Evolutionary conservation across 257 asterid species (phyloP).

Genomic region (Apocynum venetum): DNA sequence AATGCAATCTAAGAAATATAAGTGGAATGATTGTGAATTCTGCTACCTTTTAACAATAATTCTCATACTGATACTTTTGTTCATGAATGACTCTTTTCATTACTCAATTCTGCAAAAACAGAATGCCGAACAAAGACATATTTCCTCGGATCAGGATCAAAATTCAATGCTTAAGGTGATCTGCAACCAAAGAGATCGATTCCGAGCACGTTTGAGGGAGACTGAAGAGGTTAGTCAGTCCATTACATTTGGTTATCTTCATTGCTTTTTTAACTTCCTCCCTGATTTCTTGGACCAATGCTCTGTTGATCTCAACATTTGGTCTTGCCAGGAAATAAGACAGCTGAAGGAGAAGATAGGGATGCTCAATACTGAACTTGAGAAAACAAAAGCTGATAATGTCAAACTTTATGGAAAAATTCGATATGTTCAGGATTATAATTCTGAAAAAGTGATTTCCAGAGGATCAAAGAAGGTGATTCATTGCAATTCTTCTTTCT

Average conservation of each 20-base stretch:
- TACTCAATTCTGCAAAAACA: constrained; percentile 21
- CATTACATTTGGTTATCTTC: not conserved
- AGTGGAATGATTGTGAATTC: not conserved
- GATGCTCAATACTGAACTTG: constrained; percentile 71
- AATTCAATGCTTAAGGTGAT: constrained; percentile 98
- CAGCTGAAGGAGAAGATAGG: constrained; percentile 89
- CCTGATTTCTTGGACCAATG: constrained; percentile 7
- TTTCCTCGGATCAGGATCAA: constrained; percentile 75
- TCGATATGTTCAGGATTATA: constrained; percentile 97
- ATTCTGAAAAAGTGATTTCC: constrained; percentile 89
- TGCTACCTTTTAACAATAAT: not conserved
- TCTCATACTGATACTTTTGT: not conserved
- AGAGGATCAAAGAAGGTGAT: constrained; percentile 97
- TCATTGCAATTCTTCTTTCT: constrained; percentile 16
- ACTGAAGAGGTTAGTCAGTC: constrained; percentile 75
- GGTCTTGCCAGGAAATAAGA: constrained; percentile 71
- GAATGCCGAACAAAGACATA: constrained; percentile 75
- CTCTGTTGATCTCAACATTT: constrained; percentile 17
- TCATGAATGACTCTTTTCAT: constrained; percentile 5
- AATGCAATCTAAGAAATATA: not conserved
- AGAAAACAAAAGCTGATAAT: constrained; percentile 93
- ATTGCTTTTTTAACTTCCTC: constrained; percentile 1
- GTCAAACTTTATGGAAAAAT: constrained; percentile 96
- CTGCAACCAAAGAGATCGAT: constrained; percentile 98
- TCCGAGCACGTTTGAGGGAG: constrained; percentile 91